Conservation (phyloP, 495 filamentous ascomycete genomes). For the Haplographium delicatum region DNA sequence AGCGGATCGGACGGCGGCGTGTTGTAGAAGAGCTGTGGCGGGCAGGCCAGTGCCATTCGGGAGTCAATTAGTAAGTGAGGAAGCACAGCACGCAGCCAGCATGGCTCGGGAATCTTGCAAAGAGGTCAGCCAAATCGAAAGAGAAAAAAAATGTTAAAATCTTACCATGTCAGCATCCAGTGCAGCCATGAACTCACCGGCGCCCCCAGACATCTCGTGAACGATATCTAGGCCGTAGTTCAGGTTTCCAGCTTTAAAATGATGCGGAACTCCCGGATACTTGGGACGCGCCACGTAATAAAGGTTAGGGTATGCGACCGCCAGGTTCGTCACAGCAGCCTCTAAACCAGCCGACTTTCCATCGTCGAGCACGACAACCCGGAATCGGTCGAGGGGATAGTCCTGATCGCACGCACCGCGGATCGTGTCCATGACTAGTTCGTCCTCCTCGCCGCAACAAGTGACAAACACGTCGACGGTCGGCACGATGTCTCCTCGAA, state of each 20-base stretch:
- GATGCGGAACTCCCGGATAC: slow-evolving; percentile 39
- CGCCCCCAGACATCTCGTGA: slow-evolving; percentile 31
- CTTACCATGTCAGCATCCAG: slow-evolving; percentile 48
- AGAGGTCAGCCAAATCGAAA: slow-evolving; percentile 30
- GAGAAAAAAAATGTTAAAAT: slow-evolving; percentile 21
- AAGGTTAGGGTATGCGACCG: slow-evolving; percentile 31
- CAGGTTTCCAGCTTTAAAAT: slow-evolving; percentile 53
- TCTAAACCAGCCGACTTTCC: slow-evolving; percentile 34
- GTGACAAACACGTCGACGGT: slow-evolving; percentile 47
- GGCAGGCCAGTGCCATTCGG: slow-evolving; percentile 43
- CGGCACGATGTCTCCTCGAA: slow-evolving; percentile 38
- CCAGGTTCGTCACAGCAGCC: slow-evolving; percentile 21
- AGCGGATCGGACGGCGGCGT: slow-evolving; percentile 43
- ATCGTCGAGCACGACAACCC: slow-evolving; percentile 49
- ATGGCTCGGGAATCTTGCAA: slow-evolving; percentile 41
- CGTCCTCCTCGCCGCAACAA: slow-evolving; percentile 45
- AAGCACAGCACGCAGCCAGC: slow-evolving; percentile 44
- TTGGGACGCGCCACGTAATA: slow-evolving; percentile 42
- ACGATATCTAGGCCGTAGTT: slow-evolving; percentile 41
- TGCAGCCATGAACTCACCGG: slow-evolving; percentile 42
- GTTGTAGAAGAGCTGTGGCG: slow-evolving; percentile 51
- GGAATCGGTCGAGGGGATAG: slow-evolving; percentile 42
- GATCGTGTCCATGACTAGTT: slow-evolving; percentile 46
- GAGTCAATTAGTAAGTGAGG: slow-evolving; percentile 42
- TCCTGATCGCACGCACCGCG: slow-evolving; percentile 41